Evolutionary conservation across 768 basidiomycete species (phyloP).

Genomic region (Agrocybe praecox): DNA sequence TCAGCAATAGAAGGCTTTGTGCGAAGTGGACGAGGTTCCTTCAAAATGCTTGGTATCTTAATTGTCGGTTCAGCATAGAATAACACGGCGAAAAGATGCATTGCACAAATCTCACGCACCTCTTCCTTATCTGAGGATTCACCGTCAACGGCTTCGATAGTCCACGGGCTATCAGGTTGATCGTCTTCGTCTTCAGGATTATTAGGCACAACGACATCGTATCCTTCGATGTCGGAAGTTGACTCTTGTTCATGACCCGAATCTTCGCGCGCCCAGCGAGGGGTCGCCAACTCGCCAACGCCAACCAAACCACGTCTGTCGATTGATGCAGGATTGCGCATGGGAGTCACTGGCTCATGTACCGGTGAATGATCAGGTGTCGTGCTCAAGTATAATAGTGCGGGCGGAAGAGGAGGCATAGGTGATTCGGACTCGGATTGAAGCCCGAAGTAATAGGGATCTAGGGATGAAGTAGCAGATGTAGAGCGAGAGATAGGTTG

Average conservation of each 20-base stretch:
- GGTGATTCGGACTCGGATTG: constrained; percentile 73
- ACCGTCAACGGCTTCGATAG: constrained; percentile 84
- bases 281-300: constrained; percentile 96
- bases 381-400: constrained; percentile 40
- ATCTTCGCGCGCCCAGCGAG: constrained; percentile 75
- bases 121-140: constrained; percentile 73
- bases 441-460: constrained; percentile 86
- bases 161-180: constrained; percentile 84
- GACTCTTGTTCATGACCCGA: constrained; percentile 17
- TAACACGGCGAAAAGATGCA: constrained; percentile 1
- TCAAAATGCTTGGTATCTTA: constrained; percentile 47
- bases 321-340: constrained; percentile 74
- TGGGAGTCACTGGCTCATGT: constrained; percentile 69
- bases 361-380: constrained; percentile 62
- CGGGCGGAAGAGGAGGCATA: constrained; percentile 50
- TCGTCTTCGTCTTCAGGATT: constrained; percentile 54
- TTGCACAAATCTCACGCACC: constrained; percentile 40
- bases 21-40: constrained; percentile 53
- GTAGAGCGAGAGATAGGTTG: constrained; percentile 60
- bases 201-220: constrained; percentile 43
- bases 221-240: constrained; percentile 32
- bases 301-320: constrained; percentile 90
- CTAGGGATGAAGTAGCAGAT: constrained; percentile 80
- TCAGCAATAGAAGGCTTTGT: constrained; percentile 68
- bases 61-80: constrained; percentile 9